Conservation (phyloP, 495 filamentous ascomycete species). For the Schizothecium vesticola region DNA sequence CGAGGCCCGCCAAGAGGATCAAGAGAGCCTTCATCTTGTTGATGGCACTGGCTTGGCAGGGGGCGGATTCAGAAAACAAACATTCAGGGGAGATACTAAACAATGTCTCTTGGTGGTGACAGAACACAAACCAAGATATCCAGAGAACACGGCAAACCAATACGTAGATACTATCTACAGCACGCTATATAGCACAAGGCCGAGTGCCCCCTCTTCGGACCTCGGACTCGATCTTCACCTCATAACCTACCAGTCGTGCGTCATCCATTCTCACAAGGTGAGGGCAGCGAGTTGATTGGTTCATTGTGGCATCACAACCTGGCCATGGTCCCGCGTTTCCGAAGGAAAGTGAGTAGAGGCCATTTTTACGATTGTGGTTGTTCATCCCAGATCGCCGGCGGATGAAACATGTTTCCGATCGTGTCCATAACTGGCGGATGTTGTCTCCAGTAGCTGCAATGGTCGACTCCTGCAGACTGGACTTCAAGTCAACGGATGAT, state of each 20-base stretch:
- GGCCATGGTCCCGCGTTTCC: neutral
- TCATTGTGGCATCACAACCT: neutral
- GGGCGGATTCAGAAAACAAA: neutral
- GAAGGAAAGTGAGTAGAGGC: neutral
- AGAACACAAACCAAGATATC: neutral
- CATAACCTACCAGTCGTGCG: conserved; percentile 1
- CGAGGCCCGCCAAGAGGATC: neutral
- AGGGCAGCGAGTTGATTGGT: conserved; percentile 10
- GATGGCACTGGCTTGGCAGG: neutral
- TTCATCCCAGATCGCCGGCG: neutral
- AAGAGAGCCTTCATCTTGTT: neutral
- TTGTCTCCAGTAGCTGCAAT: neutral
- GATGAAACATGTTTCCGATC: neutral
- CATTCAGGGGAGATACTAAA: neutral
- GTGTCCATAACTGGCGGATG: neutral
- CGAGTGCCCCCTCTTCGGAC: neutral
- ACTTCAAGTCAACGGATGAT: too few relatives aligned
- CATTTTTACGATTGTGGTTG: neutral
- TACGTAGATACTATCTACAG: neutral
- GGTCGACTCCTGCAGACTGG: too few relatives aligned
- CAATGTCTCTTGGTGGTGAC: neutral
- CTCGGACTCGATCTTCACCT: neutral
- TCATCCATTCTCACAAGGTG: neutral
- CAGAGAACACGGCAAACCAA: neutral
- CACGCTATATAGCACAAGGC: neutral